A percentile compares a stretch with the other conserved stretches of the same genome.
These are phyloP conservation scores for Phaeodactylum tricornutum DNA, from an alignment of 108 stramenopile genomes.

Conservation along the genomic window DNA sequence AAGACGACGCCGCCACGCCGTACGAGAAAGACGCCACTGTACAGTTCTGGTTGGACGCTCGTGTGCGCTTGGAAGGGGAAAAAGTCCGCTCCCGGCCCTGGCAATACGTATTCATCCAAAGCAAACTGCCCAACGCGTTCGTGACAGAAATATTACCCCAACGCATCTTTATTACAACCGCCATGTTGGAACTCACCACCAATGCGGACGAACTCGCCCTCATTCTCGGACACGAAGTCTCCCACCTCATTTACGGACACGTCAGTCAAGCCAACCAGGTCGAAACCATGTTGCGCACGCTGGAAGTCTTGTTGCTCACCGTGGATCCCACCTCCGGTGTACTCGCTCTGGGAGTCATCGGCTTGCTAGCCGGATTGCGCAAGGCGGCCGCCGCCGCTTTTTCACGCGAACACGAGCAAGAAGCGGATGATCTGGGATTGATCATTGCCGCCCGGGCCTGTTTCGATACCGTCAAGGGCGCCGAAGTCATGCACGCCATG, in stretches of 20 bases:
- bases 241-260: constrained; percentile 72
- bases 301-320: constrained; percentile 64
- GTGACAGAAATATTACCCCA: constrained; percentile 77
- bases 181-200: constrained; percentile 47
- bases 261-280: constrained; percentile 34
- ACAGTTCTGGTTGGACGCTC: constrained; percentile 22
- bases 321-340: constrained; percentile 82
- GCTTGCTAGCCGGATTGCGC: constrained; percentile 41
- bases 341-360: constrained; percentile 42
- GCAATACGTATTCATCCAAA: constrained; percentile 48
- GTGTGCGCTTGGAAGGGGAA: constrained; percentile 22
- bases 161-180: constrained; percentile 73
- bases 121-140: constrained; percentile 69
- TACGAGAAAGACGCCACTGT: constrained; percentile 21
- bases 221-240: constrained; percentile 73
- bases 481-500: constrained; percentile 67
- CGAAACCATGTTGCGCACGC: constrained; percentile 54
- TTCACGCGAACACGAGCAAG: constrained; percentile 56
- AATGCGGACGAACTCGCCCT: constrained; percentile 78
- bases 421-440: constrained; percentile 73
- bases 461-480: constrained; percentile 53
- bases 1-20: constrained; percentile 6
- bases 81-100: constrained; percentile 10
- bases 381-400: constrained; percentile 45
- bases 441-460: constrained; percentile 71